Conservation (phyloP, 306 rosid genomes). For the Morella rubra region DNA sequence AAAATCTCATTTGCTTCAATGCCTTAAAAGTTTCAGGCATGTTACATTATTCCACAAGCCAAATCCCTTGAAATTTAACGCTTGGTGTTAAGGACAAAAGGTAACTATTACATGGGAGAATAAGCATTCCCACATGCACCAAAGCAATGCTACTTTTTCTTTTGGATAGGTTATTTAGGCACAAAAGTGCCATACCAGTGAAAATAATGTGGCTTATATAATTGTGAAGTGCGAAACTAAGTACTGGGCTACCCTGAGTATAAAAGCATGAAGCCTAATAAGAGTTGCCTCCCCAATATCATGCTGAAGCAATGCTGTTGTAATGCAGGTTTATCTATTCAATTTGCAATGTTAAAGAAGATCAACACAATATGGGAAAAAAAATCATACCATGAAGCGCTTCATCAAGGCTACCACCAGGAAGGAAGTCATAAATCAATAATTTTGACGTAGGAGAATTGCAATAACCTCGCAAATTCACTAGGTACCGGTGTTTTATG, state of each 20-base stretch:
- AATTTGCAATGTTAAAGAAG: conserved; percentile 13
- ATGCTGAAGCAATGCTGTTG: neutral
- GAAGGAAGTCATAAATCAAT: conserved; percentile 85
- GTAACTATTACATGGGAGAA: neutral
- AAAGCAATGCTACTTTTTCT: neutral
- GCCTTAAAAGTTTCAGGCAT: neutral
- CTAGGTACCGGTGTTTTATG: conserved; percentile 93
- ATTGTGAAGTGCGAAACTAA: neutral
- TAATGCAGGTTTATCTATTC: neutral
- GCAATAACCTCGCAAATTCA: conserved; percentile 95
- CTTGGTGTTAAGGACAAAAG: neutral
- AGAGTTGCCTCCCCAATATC: neutral
- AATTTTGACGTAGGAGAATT: conserved; percentile 95
- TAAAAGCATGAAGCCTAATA: neutral
- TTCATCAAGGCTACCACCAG: conserved; percentile 98
- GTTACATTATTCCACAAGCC: neutral
- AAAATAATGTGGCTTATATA: neutral
- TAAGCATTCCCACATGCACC: neutral
- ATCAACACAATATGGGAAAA: neutral
- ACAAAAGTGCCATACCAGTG: neutral
- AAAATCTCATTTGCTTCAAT: neutral
- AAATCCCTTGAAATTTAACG: neutral
- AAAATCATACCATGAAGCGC: conserved; percentile 83
- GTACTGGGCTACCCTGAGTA: neutral
- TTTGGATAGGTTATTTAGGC: neutral